These are phyloP conservation scores for Pseudofabraea citricarpa DNA, from an alignment of 2,329 filamentous ascomycete species.

Conservation along the genomic window DNA sequence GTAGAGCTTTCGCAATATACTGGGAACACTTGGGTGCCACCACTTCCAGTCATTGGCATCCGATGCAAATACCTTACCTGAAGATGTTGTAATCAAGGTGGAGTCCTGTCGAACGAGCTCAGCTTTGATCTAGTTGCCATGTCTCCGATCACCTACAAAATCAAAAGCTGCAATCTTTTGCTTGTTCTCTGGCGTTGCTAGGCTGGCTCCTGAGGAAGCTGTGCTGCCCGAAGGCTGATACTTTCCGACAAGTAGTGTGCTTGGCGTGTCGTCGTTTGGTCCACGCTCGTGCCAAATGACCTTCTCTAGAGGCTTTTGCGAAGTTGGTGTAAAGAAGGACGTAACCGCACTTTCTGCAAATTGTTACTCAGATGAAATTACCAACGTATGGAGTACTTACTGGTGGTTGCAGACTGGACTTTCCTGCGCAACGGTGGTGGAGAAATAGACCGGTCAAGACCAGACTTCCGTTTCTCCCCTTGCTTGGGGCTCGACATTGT, in stretches of 20 bases:
- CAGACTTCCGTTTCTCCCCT: conserved; percentile 21
- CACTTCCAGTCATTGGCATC: conserved; percentile 85
- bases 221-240: conserved; percentile 51
- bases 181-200: no score
- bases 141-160: conserved; percentile 45
- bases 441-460: conserved; percentile 19
- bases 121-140: no score
- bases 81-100: conserved; percentile 75
- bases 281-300: conserved; percentile 68
- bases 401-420: conserved; percentile 28
- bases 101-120: no score
- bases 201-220: no score
- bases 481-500: conserved; percentile 17
- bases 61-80: conserved; percentile 72
- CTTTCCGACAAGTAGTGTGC: conserved; percentile 69
- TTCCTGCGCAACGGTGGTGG: conserved; percentile 29
- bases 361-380: neutral
- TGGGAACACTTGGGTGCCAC: conserved; percentile 75
- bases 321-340: conserved; percentile 83
- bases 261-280: conserved; percentile 39
- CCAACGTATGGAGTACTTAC: conserved; percentile 15
- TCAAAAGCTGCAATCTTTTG: conserved; percentile 70
- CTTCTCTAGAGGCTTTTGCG: conserved; percentile 76
- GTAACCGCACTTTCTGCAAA: conserved; percentile 61
- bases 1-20: conserved; percentile 61